Evolutionary conservation across 768 basidiomycete species (phyloP).

Genomic region (Sistotremastrum niveocremeum): DNA sequence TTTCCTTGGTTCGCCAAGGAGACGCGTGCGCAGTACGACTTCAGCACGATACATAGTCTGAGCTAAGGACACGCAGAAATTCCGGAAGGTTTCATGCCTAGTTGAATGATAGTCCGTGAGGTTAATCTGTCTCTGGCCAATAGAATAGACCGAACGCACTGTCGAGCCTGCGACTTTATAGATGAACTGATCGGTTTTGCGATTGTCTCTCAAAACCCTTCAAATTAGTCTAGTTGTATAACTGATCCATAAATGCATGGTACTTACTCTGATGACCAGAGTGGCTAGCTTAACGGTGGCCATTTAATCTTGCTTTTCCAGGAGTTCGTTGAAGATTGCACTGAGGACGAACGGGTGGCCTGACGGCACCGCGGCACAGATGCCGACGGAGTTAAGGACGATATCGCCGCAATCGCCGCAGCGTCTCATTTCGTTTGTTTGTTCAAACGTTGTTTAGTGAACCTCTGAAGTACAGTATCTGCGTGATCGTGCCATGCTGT

Average conservation of each 20-base stretch:
- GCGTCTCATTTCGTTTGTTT: too few species aligned
- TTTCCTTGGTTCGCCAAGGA: slow-evolving; percentile 64
- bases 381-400: too few species aligned
- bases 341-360: too few species aligned
- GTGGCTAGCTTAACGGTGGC: slow-evolving; percentile 64
- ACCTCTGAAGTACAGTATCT: too few species aligned
- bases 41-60: slow-evolving; percentile 69
- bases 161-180: slow-evolving; percentile 56
- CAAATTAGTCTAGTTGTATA: not conserved
- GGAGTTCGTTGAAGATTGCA: too few species aligned
- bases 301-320: slow-evolving; percentile 24
- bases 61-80: slow-evolving; percentile 57
- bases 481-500: too few species aligned
- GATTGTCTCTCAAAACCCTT: slow-evolving; percentile 39
- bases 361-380: too few species aligned
- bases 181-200: slow-evolving; percentile 68
- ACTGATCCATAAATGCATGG: not conserved
- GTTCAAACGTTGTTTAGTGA: too few species aligned
- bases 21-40: slow-evolving; percentile 53
- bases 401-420: too few species aligned
- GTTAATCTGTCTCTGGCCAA: not conserved
- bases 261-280: slow-evolving; percentile 54
- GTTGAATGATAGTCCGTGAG: not conserved
- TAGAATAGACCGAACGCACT: slow-evolving; percentile 30
- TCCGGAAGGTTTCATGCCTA: slow-evolving; percentile 63